Evolutionary conservation across 768 basidiomycete species (phyloP).

Genomic region (Lyophyllum shimeji): DNA sequence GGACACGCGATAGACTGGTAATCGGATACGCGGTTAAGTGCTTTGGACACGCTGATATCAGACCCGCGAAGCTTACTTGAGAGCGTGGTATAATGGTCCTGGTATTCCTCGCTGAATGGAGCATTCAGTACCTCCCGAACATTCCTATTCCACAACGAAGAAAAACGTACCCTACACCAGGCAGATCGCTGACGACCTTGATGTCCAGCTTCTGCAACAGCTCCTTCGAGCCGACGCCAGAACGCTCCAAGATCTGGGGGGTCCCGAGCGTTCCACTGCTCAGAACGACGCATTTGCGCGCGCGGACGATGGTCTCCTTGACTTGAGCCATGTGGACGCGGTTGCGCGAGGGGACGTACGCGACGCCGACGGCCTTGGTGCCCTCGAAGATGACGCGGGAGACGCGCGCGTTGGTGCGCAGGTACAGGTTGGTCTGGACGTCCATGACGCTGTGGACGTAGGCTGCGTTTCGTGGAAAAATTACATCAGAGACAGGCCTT

Average conservation of each 20-base stretch:
- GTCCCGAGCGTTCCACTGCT: conserved; percentile 69
- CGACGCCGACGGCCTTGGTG: conserved; percentile 69
- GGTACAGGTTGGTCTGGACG: conserved; percentile 62
- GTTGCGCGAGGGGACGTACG: conserved; percentile 65
- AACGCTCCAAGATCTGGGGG: conserved; percentile 73
- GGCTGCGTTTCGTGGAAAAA: conserved; percentile 29
- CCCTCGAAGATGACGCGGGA: conserved; percentile 73
- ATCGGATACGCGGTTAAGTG: neutral
- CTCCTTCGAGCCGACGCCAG: conserved; percentile 59
- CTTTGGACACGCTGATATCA: neutral
- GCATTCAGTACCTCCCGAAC: conserved; percentile 1
- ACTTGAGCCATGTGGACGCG: conserved; percentile 50
- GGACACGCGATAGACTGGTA: conserved; percentile 63
- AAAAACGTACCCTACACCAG: conserved; percentile 59
- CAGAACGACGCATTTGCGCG: conserved; percentile 65
- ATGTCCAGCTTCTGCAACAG: conserved; percentile 57
- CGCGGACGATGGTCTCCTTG: conserved; percentile 63
- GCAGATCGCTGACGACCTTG: conserved; percentile 66
- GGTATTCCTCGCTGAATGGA: conserved; percentile 58
- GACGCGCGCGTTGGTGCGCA: conserved; percentile 66
- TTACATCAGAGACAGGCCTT: neutral
- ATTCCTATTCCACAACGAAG: neutral
- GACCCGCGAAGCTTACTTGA: conserved; percentile 39
- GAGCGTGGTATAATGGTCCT: conserved; percentile 73
- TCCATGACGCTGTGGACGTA: conserved; percentile 76